phyloP scores from a whole-genome alignment of 768 basidiomycete genomes.

The Mycena capillaripes region DNA sequence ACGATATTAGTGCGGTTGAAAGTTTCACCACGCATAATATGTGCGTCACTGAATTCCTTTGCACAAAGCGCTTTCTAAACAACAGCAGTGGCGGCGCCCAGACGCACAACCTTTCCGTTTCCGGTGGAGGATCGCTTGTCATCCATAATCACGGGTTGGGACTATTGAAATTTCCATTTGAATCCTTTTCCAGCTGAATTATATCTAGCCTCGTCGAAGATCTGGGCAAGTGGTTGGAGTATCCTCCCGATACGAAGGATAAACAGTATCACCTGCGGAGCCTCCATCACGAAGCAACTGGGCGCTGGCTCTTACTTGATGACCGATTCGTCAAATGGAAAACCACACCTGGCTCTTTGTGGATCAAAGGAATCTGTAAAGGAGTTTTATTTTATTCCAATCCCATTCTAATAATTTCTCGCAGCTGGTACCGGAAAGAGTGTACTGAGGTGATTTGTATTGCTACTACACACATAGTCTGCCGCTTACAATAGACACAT shows the following conservation, averaged over 20 bases:
- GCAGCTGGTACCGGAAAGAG: slow-evolving; percentile 3
- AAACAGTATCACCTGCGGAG: neutral
- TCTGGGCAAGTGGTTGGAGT: neutral
- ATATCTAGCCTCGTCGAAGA: neutral
- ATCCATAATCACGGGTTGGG: too few relatives aligned
- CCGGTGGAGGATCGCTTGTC: too few relatives aligned
- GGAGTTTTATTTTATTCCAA: neutral
- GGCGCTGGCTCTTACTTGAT: neutral
- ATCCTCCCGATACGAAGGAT: neutral
- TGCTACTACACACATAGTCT: neutral
- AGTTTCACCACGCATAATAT: neutral
- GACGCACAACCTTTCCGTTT: too few relatives aligned
- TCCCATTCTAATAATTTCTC: neutral
- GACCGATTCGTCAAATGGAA: neutral
- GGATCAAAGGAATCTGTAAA: neutral
- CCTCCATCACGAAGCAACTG: neutral
- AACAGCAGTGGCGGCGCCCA: neutral
- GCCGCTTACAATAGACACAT: neutral
- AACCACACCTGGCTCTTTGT: neutral
- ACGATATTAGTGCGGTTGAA: neutral
- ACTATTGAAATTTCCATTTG: neutral
- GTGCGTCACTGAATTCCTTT: neutral
- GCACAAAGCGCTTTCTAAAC: neutral
- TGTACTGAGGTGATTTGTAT: neutral
- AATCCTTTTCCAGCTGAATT: neutral